Conservation (phyloP, 225 moss, liverwort and hornwort species). For the Polytrichum commune region DNA sequence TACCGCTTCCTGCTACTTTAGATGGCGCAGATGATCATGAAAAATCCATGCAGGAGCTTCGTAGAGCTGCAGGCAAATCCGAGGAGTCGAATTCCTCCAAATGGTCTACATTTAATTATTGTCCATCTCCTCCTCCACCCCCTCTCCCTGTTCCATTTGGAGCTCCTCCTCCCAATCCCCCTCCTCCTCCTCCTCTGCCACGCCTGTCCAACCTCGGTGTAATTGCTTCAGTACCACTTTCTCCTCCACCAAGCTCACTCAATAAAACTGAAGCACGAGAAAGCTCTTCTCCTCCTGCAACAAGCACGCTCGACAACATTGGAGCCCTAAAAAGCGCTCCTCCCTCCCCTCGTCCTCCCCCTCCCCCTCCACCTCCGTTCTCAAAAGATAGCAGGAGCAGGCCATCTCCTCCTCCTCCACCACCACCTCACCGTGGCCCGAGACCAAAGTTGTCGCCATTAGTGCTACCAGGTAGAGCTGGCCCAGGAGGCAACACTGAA, state of each 20-base stretch:
- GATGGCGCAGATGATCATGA: constrained; percentile 22
- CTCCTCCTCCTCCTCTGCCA: constrained; percentile 40
- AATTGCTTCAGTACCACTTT: not conserved
- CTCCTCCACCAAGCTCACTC: not conserved
- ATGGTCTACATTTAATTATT: constrained; percentile 43
- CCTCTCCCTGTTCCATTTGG: constrained; percentile 43
- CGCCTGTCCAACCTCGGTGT: constrained; percentile 29
- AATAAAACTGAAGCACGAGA: not conserved
- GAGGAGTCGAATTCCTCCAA: constrained; percentile 24
- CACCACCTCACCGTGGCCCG: constrained; percentile 16
- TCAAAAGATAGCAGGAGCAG: constrained; percentile 6
- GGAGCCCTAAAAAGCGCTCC: constrained; percentile 12
- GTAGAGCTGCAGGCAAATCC: constrained; percentile 18
- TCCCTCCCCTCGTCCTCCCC: constrained; percentile 27
- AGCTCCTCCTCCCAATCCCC: constrained; percentile 33
- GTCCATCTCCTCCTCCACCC: constrained; percentile 45
- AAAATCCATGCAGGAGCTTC: constrained; percentile 29
- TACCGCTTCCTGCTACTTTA: constrained; percentile 27
- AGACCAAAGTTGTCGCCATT: constrained; percentile 31
- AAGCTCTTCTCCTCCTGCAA: not conserved
- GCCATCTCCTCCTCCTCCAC: constrained; percentile 32
- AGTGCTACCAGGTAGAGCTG: constrained; percentile 32
- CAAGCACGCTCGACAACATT: not conserved
- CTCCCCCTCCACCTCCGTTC: constrained; percentile 15
- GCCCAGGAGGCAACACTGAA: constrained; percentile 23